Evolutionary conservation across 2,329 filamentous ascomycete genomes (phyloP).

Genomic region (Aspergillus sp.): DNA sequence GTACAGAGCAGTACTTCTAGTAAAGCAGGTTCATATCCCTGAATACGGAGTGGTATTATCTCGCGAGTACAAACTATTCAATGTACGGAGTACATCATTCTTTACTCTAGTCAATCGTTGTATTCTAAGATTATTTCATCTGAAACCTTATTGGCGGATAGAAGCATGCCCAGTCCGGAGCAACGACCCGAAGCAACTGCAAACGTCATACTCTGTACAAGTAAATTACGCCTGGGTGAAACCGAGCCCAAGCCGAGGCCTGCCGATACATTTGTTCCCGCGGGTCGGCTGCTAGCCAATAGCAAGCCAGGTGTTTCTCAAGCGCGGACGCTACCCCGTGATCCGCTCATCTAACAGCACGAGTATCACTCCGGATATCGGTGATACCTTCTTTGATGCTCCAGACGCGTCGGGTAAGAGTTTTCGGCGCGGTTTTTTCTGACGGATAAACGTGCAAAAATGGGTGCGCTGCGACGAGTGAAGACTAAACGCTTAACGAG

Average conservation of each 20-base stretch:
- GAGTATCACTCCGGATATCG: constrained; percentile 29
- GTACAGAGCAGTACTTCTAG: background rate
- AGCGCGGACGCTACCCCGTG: background rate
- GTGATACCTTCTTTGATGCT: constrained; percentile 20
- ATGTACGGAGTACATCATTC: background rate
- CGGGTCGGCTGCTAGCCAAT: constrained; percentile 21
- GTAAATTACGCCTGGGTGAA: constrained; percentile 11
- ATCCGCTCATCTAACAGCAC: constrained; percentile 19
- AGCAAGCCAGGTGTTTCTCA: constrained; percentile 14
- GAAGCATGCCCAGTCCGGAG: constrained; percentile 9
- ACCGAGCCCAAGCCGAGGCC: constrained; percentile 27
- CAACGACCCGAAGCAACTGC: constrained; percentile 16
- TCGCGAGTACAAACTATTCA: background rate
- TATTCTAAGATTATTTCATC: constrained; percentile 11
- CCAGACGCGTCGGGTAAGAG: constrained; percentile 5
- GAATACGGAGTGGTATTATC: background rate
- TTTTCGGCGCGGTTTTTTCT: constrained; percentile 10
- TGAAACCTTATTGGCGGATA: constrained; percentile 12
- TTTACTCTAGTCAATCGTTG: background rate
- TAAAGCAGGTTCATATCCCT: background rate
- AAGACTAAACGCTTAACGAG: constrained; percentile 67
- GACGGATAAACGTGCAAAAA: constrained; percentile 28
- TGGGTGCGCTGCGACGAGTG: constrained; percentile 60
- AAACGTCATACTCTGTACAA: constrained; percentile 19
- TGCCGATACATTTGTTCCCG: constrained; percentile 23